phyloP scores from a whole-genome alignment of 73 alveolate genomes.

The Paraurostyla sp. region DNA sequence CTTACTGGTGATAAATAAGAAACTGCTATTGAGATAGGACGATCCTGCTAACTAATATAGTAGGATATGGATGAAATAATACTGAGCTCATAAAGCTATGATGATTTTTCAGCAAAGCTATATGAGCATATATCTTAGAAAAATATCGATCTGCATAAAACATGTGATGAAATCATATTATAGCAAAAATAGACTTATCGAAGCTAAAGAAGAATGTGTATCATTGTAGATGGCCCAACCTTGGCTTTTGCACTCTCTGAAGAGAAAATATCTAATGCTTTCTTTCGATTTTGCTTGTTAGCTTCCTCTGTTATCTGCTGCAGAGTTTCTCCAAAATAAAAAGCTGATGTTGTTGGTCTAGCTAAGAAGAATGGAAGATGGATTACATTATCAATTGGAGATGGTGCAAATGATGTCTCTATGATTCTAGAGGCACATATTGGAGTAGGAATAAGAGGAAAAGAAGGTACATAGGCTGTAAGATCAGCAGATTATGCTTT shows the following conservation, averaged over 20 bases:
- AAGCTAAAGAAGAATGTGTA: slow-evolving; percentile 15
- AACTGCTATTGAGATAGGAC: slow-evolving; percentile 92
- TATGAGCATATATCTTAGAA: neutral
- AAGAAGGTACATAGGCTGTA: slow-evolving; percentile 92
- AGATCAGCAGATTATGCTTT: slow-evolving; percentile 88
- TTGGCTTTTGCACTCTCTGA: slow-evolving; percentile 49
- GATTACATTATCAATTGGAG: slow-evolving; percentile 90
- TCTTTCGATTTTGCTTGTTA: slow-evolving; percentile 69
- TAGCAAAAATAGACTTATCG: neutral
- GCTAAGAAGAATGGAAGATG: slow-evolving; percentile 54
- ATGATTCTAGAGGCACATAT: slow-evolving; percentile 92
- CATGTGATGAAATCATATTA: neutral
- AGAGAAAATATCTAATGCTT: slow-evolving; percentile 13
- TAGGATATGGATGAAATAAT: slow-evolving; percentile 82
- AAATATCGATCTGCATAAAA: neutral
- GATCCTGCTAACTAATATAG: slow-evolving; percentile 86
- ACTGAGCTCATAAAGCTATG: slow-evolving; percentile 66
- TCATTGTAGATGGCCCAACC: slow-evolving; percentile 80
- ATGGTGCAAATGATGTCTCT: slow-evolving; percentile 99
- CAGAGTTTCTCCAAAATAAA: slow-evolving; percentile 84
- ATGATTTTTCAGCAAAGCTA: slow-evolving; percentile 46
- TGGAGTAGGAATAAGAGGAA: slow-evolving; percentile 88
- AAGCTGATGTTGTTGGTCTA: slow-evolving; percentile 83
- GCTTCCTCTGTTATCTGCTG: slow-evolving; percentile 74
- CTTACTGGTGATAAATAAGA: slow-evolving; percentile 94